Base-by-base conservation (phyloP, 179 eudicot species). In the Actinidia arguta region DNA sequence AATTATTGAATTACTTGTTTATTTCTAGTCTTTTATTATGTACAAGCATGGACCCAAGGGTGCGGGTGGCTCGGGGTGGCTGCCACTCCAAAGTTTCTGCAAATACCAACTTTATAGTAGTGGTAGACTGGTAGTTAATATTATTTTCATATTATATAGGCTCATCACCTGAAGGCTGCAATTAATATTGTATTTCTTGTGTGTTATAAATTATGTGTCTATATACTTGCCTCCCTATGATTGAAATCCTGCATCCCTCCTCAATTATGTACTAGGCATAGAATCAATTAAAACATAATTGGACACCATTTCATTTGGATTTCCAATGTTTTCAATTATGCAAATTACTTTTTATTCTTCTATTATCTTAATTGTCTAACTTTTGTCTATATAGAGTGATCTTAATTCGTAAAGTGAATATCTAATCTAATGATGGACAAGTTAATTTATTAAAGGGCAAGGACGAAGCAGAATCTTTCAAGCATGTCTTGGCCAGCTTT, bases 381-480 rank as follows among this genome's bases (percentile, higher is more conserved):
- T 22, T 78, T 46, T 58, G 12, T 63, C 16, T 62, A 78, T 47
- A 78, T 61, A 6, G 24, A 9, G 8, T 73, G 14, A 36, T 17
- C 42, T 17, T 16, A 68, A 42, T 14, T 3, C 9, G 5, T 24
- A 13, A 14, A 68, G 14, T n/a, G 9, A 63, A 68, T 4, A 36
- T 36, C 73, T 13, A 69, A 48, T 46, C 54, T 77, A 61, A 77
- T 24, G 6, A 22, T 22, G 42, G 44, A 46, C 4, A n/a, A 12
- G 12, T 69, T 66, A n/a, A 3, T 50, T 39, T 66, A 3, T 27
- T 86, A 75, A 80, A 85, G 82, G 86, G 59, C 70, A 78, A 80
- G 67, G 85, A 84, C 83, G 91, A 85, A 71, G 79, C 78, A 17
- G 50, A 88, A 79, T 96, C 99, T 39, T 96, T 96, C 90, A 93